Conservation (phyloP, 2,329 filamentous ascomycete genomes). For the Hypocreales sp. region DNA sequence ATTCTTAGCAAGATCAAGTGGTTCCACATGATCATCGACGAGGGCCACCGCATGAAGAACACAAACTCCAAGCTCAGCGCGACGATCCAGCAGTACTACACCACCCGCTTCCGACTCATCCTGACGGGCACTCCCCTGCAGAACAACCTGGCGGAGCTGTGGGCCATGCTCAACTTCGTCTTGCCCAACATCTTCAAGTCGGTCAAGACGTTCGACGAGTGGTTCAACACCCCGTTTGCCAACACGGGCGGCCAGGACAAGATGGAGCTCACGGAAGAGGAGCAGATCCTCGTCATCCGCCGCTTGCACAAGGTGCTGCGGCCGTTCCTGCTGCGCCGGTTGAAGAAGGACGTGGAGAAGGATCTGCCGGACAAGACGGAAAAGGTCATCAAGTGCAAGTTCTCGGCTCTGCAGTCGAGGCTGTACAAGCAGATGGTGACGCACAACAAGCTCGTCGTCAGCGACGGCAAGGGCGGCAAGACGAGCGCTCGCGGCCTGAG, state of each 20-base stretch:
- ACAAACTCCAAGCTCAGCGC: conserved; percentile 87
- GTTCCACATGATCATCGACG: conserved; percentile 99
- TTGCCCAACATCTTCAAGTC: conserved; percentile 98
- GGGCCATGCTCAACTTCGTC: conserved; percentile 97
- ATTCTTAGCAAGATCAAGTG: conserved; percentile 97
- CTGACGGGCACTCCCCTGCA: conserved; percentile 93
- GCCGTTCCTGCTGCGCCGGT: conserved; percentile 90
- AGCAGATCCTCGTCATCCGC: conserved; percentile 93
- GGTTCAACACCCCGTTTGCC: conserved; percentile 99
- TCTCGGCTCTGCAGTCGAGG: conserved; percentile 83
- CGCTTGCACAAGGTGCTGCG: conserved; percentile 95
- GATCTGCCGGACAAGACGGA: conserved; percentile 98
- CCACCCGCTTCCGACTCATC: conserved; percentile 87
- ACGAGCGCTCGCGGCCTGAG: conserved; percentile 85
- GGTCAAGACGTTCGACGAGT: conserved; percentile 96
- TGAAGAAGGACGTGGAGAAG: conserved; percentile 99
- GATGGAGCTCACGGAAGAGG: conserved; percentile 99
- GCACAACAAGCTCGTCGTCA: conserved; percentile 86
- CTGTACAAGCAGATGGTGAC: conserved; percentile 96
- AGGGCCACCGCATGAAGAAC: conserved; percentile 99
- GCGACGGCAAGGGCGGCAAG: conserved; percentile 91
- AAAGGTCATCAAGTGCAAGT: conserved; percentile 98
- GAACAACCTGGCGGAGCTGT: conserved; percentile 91
- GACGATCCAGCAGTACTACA: conserved; percentile 91
- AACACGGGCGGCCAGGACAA: conserved; percentile 97